Evolutionary conservation across 768 basidiomycete species (phyloP).

Genomic region (Lentinula lateritia): DNA sequence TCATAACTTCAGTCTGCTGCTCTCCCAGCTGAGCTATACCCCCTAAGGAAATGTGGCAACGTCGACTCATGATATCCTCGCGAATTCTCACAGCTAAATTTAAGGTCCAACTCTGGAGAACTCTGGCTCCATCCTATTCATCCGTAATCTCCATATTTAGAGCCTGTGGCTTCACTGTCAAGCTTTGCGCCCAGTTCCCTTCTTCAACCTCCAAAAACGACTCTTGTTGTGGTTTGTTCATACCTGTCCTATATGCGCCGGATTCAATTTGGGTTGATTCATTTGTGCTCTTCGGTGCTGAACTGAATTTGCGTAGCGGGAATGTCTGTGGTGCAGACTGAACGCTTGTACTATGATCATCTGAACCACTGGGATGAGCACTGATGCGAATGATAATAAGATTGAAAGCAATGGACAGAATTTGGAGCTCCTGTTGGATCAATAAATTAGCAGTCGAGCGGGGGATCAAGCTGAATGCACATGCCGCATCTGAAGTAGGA

Average conservation of each 20-base stretch:
- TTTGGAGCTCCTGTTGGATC: slow-evolving; percentile 4
- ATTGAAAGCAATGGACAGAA: slow-evolving; percentile 11
- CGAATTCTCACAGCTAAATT: too few relatives aligned
- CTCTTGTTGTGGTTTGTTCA: background rate
- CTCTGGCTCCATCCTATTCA: too few relatives aligned
- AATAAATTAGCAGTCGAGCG: background rate
- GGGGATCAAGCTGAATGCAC: background rate
- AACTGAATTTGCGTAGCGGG: background rate
- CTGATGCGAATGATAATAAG: slow-evolving; percentile 11
- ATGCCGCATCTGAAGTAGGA: slow-evolving; percentile 1
- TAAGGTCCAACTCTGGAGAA: too few relatives aligned
- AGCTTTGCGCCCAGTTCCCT: background rate
- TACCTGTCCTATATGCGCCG: background rate
- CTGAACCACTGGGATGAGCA: background rate
- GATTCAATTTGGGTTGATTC: background rate
- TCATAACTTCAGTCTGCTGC: background rate
- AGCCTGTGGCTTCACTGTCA: too few relatives aligned
- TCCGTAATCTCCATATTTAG: too few relatives aligned
- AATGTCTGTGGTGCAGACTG: background rate
- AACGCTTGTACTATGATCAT: background rate
- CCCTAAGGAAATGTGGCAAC: background rate
- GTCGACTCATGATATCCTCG: too few relatives aligned
- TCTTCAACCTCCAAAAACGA: background rate
- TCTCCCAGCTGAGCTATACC: background rate
- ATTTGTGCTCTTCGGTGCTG: background rate